Conservation (phyloP, 257 asterid species). For the Rauvolfia tetraphylla region DNA sequence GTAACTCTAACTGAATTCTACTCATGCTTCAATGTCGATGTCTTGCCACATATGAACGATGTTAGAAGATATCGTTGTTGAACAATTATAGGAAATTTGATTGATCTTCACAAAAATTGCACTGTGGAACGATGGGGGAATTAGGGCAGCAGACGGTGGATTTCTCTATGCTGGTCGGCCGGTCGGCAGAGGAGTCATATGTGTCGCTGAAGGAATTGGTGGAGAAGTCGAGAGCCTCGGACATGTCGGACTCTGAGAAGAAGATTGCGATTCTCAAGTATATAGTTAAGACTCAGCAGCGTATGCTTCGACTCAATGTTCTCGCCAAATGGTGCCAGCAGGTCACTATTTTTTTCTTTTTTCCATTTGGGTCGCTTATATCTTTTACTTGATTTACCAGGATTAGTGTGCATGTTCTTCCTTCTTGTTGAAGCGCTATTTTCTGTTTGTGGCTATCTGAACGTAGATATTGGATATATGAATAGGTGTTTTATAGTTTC, state of each 20-base stretch:
- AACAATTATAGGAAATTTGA: not conserved
- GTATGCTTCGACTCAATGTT: slow-evolving; percentile 96
- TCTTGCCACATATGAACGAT: no score
- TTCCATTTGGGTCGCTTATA: not conserved
- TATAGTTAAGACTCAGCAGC: slow-evolving; percentile 93
- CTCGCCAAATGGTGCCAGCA: slow-evolving; percentile 99
- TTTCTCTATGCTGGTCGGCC: slow-evolving; percentile 70
- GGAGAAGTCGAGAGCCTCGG: slow-evolving; percentile 75
- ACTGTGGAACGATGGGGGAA: slow-evolving; percentile 59
- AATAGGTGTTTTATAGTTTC: not conserved
- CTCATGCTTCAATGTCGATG: not conserved
- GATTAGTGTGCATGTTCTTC: not conserved
- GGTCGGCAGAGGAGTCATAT: slow-evolving; percentile 87
- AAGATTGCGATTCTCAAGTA: slow-evolving; percentile 86
- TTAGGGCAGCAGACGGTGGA: slow-evolving; percentile 80
- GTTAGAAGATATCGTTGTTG: not conserved
- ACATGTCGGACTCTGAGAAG: slow-evolving; percentile 78
- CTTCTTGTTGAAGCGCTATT: not conserved
- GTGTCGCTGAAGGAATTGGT: slow-evolving; percentile 72
- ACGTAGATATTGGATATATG: not conserved
- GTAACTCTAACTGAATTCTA: slow-evolving; percentile 20
- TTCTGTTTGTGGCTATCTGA: not conserved
- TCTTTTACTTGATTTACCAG: not conserved
- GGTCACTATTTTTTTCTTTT: slow-evolving; percentile 31
- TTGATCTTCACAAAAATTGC: slow-evolving; percentile 17